A percentile compares a stretch with the other conserved stretches of the same genome.
phyloP scores from a whole-genome alignment of 192 early-diverging fungal species.

The Coemansia sp. region DNA sequence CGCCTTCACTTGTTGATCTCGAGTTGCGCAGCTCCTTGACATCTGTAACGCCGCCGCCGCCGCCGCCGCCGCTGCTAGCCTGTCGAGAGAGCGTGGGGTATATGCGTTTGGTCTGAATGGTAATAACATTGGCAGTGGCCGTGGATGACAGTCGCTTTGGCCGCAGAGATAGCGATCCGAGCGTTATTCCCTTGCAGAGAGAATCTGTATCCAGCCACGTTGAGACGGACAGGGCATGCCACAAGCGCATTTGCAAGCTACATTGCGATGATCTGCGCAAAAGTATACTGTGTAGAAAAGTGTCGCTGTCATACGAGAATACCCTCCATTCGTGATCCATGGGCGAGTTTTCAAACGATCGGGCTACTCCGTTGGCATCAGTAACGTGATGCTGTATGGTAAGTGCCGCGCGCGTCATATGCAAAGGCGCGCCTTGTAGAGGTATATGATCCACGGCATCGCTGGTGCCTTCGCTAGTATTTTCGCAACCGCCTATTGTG shows the following conservation, averaged over 20 bases:
- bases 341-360: neutral
- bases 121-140: neutral
- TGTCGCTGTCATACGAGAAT: slow-evolving; percentile 28
- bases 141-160: neutral
- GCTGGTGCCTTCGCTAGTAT: neutral
- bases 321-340: slow-evolving; percentile 29
- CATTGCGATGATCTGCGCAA: slow-evolving; percentile 43
- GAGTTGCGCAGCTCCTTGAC: neutral
- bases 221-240: slow-evolving; percentile 33
- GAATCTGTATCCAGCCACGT: slow-evolving; percentile 39
- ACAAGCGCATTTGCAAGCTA: slow-evolving; percentile 48
- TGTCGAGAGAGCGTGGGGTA: neutral
- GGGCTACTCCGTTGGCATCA: neutral
- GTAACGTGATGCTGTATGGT: slow-evolving; percentile 5
- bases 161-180: slow-evolving; percentile 36
- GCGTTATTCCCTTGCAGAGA: slow-evolving; percentile 24
- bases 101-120: slow-evolving; percentile 2
- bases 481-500: neutral
- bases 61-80: neutral
- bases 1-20: neutral
- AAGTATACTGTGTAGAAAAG: slow-evolving; percentile 35
- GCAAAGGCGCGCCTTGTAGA: neutral
- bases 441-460: neutral
- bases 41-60: neutral
- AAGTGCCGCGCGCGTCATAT: neutral